Conservation (phyloP, 2,329 filamentous ascomycete genomes). For the Tolypocladium guangdongense region DNA sequence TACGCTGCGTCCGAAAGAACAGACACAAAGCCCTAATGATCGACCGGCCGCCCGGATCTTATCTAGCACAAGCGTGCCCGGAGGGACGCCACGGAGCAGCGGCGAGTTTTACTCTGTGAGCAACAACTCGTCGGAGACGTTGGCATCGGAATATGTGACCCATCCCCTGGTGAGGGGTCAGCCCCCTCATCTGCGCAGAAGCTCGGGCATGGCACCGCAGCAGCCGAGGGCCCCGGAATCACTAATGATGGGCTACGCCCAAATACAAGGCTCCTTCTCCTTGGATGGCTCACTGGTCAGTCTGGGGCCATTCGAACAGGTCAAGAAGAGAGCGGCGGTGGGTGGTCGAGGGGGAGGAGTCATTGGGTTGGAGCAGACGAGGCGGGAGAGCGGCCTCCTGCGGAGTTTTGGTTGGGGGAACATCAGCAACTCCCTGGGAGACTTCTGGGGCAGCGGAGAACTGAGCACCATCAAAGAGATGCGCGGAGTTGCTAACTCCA, state of each 20-base stretch:
- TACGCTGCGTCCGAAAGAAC: constrained; percentile 30
- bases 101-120: constrained; percentile 91
- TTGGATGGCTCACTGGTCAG: constrained; percentile 87
- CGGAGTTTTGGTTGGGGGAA: constrained; percentile 79
- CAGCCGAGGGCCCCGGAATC: constrained; percentile 54
- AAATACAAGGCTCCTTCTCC: constrained; percentile 84
- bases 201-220: constrained; percentile 31
- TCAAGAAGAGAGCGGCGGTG: constrained; percentile 87
- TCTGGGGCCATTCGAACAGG: constrained; percentile 82
- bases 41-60: constrained; percentile 55
- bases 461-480: constrained; percentile 93
- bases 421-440: constrained; percentile 78
- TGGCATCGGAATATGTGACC: constrained; percentile 77
- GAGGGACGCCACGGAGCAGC: constrained; percentile 77
- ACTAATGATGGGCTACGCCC: constrained; percentile 96
- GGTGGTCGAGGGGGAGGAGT: constrained; percentile 81
- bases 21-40: constrained; percentile 42
- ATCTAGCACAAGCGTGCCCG: constrained; percentile 62
- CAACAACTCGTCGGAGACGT: constrained; percentile 88
- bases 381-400: constrained; percentile 69
- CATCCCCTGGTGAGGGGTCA: constrained; percentile 27
- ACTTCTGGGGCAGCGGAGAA: constrained; percentile 75
- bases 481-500: constrained; percentile 75
- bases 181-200: constrained; percentile 36
- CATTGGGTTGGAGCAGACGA: constrained; percentile 64